Conservation (phyloP, 768 basidiomycete genomes). For the Amylocystis lapponica region DNA sequence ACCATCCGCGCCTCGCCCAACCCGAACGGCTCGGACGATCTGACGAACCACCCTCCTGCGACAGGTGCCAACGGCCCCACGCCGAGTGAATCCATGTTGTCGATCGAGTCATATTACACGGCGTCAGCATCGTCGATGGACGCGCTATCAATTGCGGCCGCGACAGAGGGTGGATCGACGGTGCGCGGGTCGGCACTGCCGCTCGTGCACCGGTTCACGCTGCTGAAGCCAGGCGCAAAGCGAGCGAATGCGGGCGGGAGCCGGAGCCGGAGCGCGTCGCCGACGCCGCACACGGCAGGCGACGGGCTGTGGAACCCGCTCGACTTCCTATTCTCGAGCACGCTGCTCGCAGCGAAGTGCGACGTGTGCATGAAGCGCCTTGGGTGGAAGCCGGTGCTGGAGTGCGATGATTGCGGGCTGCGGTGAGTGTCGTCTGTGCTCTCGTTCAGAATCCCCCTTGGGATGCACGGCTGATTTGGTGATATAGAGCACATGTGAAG, state of each 20-base stretch:
- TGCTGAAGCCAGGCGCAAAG: constrained; percentile 74
- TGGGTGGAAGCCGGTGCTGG: constrained; percentile 80
- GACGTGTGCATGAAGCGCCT: constrained; percentile 78
- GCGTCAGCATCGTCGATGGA: constrained; percentile 38
- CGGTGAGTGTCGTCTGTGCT: constrained; percentile 34
- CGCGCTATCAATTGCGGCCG: constrained; percentile 48
- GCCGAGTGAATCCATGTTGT: constrained; percentile 41
- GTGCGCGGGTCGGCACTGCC: constrained; percentile 44
- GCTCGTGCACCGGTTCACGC: constrained; percentile 79
- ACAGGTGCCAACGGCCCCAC: constrained; percentile 20
- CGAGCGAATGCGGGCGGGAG: constrained; percentile 23
- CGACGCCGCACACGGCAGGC: constrained; percentile 17
- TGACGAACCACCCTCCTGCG: constrained; percentile 36
- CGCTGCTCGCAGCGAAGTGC: constrained; percentile 67
- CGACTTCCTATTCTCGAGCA: constrained; percentile 73
- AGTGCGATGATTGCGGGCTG: constrained; percentile 87
- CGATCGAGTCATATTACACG: constrained; percentile 61
- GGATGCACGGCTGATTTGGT: background rate
- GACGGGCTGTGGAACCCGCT: constrained; percentile 59
- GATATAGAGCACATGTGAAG: constrained; percentile 70
- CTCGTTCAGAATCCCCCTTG: background rate
- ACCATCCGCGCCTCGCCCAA: constrained; percentile 57
- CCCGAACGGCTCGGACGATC: constrained; percentile 36
- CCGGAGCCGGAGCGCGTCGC: constrained; percentile 30
- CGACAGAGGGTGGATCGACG: constrained; percentile 76